A percentile compares a stretch with the other conserved stretches of the same genome.
Conservation (phyloP, 2,329 filamentous ascomycete species). For the Monosporascus sp. region DNA sequence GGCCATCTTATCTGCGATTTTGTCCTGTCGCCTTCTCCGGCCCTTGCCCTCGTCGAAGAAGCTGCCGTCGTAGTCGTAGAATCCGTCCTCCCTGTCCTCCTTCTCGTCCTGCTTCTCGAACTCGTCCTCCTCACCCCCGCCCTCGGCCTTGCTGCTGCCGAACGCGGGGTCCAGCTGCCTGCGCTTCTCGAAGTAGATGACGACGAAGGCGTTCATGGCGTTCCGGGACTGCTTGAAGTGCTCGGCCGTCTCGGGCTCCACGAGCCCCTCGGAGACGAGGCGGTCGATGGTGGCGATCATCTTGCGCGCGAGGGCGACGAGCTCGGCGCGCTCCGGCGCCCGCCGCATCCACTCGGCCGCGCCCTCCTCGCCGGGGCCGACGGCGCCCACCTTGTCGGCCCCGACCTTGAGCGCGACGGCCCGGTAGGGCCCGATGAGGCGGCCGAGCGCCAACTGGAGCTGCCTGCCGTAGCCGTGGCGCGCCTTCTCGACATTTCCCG, state of each 20-base stretch:
- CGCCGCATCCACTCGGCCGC: background rate
- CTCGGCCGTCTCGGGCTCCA: constrained; percentile 7
- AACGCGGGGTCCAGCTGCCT: constrained; percentile 9
- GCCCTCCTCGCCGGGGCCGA: background rate
- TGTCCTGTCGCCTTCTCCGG: background rate
- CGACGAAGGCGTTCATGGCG: constrained; percentile 18
- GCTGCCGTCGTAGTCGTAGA: too few relatives aligned
- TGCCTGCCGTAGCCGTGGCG: constrained; percentile 44
- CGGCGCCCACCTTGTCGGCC: constrained; percentile 16
- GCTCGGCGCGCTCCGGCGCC: constrained; percentile 6
- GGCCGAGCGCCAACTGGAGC: constrained; percentile 43
- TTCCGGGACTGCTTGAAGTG: constrained; percentile 15
- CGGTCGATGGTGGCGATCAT: constrained; percentile 24
- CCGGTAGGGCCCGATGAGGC: constrained; percentile 45
- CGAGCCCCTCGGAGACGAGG: constrained; percentile 12
- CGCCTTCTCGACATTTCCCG: constrained; percentile 26
- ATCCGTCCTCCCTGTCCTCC: background rate
- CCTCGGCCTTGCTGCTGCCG: background rate
- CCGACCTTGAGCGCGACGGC: constrained; percentile 6
- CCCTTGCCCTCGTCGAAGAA: background rate
- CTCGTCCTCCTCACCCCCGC: constrained; percentile 2
- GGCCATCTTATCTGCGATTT: too few relatives aligned
- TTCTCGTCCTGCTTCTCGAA: constrained; percentile 2
- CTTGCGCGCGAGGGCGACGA: constrained; percentile 23
- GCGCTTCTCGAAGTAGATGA: constrained; percentile 17